Evolutionary conservation across 2,329 filamentous ascomycete genomes (phyloP), one percentile per base, ranked within the genome.

Genomic region (Paraphoma sp.): DNA sequence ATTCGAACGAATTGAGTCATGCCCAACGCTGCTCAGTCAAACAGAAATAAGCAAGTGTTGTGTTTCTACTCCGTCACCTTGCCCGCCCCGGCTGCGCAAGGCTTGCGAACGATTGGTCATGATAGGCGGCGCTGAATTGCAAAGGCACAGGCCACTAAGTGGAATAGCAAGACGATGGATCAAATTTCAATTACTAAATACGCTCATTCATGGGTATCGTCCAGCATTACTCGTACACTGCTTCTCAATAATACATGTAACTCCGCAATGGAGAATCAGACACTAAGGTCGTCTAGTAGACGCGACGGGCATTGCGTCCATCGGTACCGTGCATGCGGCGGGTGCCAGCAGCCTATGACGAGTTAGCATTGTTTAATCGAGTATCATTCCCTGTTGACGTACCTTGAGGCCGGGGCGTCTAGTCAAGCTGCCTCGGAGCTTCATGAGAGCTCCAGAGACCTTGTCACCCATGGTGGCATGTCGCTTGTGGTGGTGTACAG

Each of bases 271-370:
- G 23, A 23, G 23, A 5, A 23, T 23, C 5, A 23, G 23, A 23
- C 5, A 23, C n/a, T n/a, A 14, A 7, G 17, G 12, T n/a, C 7
- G 12, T 47, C 42, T 70, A 71, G 45, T 73, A 70, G 10, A 68
- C 64, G 29, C 59, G 71, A 47, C 68, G 71, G 42, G 72, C 56
- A 41, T 86, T 86, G 38, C 87, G 85, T 2, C 89, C 89, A 74
- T 92, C 89, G 45, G 89, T 92, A 41, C 89, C 89, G 65, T 86
- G 85, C 88, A 91, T 91, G 53, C 89, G 83, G 57, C 89, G 83
- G 48, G 89, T 89, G 29, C 89, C 89, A 65, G 89, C 89, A 73
- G 89, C 89, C 87, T 90, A 28, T 7, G 7, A 4, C 23, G 0
- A 12, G 29, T 68, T 41, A 64, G 57, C 43, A 55, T 31, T 1